phyloP scores from a whole-genome alignment of 2,329 filamentous ascomycete species.

The Rhynchosporium graminicola region DNA sequence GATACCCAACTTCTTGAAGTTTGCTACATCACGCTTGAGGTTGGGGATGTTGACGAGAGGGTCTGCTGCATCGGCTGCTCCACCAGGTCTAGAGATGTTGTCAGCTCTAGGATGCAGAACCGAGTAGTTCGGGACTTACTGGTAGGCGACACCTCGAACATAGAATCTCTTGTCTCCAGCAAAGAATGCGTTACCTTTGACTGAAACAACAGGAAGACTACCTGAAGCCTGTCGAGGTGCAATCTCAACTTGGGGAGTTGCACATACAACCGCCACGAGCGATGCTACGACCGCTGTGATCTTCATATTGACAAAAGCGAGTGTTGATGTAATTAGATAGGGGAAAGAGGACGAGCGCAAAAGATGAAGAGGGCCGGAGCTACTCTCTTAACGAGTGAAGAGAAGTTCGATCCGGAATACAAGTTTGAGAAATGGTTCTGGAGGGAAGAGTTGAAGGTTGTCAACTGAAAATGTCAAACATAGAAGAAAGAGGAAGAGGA shows the following conservation, averaged over 20 bases:
- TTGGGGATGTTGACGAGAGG: slow-evolving; percentile 60
- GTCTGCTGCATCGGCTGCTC: slow-evolving; percentile 61
- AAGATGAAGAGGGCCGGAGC: slow-evolving; percentile 8
- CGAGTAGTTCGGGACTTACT: slow-evolving; percentile 35
- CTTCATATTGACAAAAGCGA: slow-evolving; percentile 30
- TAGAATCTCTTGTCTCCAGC: slow-evolving; percentile 47
- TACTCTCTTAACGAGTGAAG: slow-evolving; percentile 19
- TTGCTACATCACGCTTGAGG: slow-evolving; percentile 65
- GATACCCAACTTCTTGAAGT: slow-evolving; percentile 69
- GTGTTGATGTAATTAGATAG: background rate
- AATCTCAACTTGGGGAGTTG: slow-evolving; percentile 25
- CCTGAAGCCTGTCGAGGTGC: slow-evolving; percentile 26
- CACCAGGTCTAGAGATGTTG: slow-evolving; percentile 43
- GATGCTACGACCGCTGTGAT: slow-evolving; percentile 29
- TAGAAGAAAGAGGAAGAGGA: background rate
- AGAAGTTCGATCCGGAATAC: slow-evolving; percentile 14
- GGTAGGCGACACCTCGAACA: slow-evolving; percentile 65
- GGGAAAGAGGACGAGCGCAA: background rate
- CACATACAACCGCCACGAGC: slow-evolving; percentile 28
- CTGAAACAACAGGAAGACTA: slow-evolving; percentile 28
- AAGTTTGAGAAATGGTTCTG: background rate
- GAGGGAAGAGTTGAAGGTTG: background rate
- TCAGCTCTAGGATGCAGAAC: background rate
- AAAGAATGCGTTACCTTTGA: slow-evolving; percentile 41
- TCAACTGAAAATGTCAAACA: background rate